These are phyloP conservation scores for Monosporascus sp. DNA, from an alignment of 2,329 filamentous ascomycete genomes.

Conservation along the genomic window DNA sequence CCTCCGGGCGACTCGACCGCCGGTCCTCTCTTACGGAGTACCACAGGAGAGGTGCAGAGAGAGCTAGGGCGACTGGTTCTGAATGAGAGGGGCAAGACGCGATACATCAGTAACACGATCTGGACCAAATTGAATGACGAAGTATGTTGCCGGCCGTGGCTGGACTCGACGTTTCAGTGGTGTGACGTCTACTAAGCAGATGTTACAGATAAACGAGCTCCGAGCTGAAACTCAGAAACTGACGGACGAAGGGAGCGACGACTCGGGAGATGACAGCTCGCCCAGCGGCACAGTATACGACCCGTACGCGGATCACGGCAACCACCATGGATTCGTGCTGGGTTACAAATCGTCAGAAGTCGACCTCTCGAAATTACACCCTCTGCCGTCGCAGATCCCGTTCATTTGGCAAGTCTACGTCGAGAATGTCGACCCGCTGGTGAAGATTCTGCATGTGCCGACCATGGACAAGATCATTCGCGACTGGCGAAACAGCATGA, in stretches of 20 bases:
- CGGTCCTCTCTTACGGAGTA: constrained; percentile 8
- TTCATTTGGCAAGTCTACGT: constrained; percentile 67
- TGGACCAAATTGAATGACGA: constrained; percentile 74
- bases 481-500: constrained; percentile 53
- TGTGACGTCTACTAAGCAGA: neutral
- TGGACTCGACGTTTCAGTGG: neutral
- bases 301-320: constrained; percentile 28
- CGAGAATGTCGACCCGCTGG: constrained; percentile 67
- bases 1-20: constrained; percentile 24
- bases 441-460: constrained; percentile 68
- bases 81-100: constrained; percentile 60
- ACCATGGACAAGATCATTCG: constrained; percentile 58
- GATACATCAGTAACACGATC: constrained; percentile 73
- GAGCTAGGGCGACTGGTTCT: constrained; percentile 65
- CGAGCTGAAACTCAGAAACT: constrained; percentile 45
- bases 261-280: constrained; percentile 55
- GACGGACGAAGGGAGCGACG: constrained; percentile 51
- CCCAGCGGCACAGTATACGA: constrained; percentile 34
- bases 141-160: constrained; percentile 34
- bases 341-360: constrained; percentile 68
- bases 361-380: constrained; percentile 60
- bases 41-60: constrained; percentile 36
- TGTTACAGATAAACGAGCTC: constrained; percentile 27
- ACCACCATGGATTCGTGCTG: constrained; percentile 68
- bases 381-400: constrained; percentile 58